phyloP scores from a whole-genome alignment of 495 filamentous ascomycete genomes.

The Neurospora sp. region DNA sequence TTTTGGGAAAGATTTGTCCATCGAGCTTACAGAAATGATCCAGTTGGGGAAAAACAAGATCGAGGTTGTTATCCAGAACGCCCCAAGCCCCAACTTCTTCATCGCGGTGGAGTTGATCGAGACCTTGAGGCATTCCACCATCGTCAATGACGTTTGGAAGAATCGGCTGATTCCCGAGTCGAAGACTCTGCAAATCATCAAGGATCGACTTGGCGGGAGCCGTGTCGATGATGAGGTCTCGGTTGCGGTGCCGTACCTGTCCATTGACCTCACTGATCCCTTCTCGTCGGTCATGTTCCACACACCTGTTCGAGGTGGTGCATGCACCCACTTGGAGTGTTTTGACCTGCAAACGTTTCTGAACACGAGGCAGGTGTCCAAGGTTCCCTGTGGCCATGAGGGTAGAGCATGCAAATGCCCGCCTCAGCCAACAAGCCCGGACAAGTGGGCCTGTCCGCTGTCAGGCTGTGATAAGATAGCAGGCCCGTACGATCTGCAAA shows the following conservation, averaged over 20 bases:
- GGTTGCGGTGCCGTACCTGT: constrained; percentile 51
- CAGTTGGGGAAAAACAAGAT: constrained; percentile 48
- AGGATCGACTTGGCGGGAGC: constrained; percentile 29
- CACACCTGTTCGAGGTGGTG: constrained; percentile 53
- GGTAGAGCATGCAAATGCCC: constrained; percentile 20
- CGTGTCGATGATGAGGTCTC: constrained; percentile 56
- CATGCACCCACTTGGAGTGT: constrained; percentile 62
- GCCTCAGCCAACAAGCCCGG: constrained; percentile 44
- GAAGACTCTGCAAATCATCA: constrained; percentile 38
- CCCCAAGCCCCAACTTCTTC: constrained; percentile 30
- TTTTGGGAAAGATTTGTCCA: constrained; percentile 62
- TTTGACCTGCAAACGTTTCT: constrained; percentile 84
- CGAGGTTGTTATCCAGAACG: constrained; percentile 38
- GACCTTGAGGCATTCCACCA: constrained; percentile 37
- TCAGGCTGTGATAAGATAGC: constrained; percentile 53
- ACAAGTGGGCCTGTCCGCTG: constrained; percentile 75
- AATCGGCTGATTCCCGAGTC: constrained; percentile 23
- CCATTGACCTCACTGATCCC: constrained; percentile 66
- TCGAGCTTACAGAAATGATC: constrained; percentile 55
- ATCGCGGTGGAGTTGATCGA: constrained; percentile 55
- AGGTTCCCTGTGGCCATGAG: constrained; percentile 12
- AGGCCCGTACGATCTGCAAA: constrained; percentile 53
- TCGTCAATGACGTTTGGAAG: constrained; percentile 32
- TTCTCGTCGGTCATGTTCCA: constrained; percentile 60
- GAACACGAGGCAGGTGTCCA: constrained; percentile 41